Percentiles rank a stretch among this genome's conserved stretches.
Conservation (phyloP, 768 basidiomycete genomes). For the Tricholoma bakamatsutake region DNA sequence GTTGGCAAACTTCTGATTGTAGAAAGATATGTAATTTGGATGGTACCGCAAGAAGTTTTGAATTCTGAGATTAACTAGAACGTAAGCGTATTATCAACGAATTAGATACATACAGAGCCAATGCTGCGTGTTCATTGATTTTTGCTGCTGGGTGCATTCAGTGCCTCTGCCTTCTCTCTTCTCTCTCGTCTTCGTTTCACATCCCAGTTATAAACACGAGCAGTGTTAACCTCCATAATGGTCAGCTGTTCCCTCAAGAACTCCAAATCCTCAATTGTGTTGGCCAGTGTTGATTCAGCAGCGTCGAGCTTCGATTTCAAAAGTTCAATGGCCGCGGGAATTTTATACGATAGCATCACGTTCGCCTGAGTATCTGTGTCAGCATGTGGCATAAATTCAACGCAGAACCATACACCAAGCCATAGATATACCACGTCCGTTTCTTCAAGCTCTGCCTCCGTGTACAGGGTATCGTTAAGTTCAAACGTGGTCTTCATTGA, state of each 20-base stretch:
- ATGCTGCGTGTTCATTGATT: not conserved
- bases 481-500: conserved; percentile 86
- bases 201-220: conserved; percentile 95
- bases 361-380: conserved; percentile 61
- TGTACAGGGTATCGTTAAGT: conserved; percentile 91
- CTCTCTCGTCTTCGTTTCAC: conserved; percentile 73
- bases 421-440: conserved; percentile 90
- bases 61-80: not conserved
- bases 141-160: not conserved
- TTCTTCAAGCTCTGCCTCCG: conserved; percentile 84
- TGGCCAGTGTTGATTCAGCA: conserved; percentile 60
- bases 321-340: conserved; percentile 70
- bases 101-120: not conserved
- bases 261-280: conserved; percentile 83
- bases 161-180: conserved; percentile 33
- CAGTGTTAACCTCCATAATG: conserved; percentile 94
- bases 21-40: too few relatives aligned
- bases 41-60: too few relatives aligned
- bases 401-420: conserved; percentile 71
- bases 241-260: conserved; percentile 94
- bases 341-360: conserved; percentile 92
- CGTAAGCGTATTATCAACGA: not conserved
- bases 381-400: not conserved
- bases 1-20: too few relatives aligned
- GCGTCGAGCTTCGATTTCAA: conserved; percentile 67